Conservation (phyloP, 2,329 filamentous ascomycete species). For the Trichoderma pleuroti region DNA sequence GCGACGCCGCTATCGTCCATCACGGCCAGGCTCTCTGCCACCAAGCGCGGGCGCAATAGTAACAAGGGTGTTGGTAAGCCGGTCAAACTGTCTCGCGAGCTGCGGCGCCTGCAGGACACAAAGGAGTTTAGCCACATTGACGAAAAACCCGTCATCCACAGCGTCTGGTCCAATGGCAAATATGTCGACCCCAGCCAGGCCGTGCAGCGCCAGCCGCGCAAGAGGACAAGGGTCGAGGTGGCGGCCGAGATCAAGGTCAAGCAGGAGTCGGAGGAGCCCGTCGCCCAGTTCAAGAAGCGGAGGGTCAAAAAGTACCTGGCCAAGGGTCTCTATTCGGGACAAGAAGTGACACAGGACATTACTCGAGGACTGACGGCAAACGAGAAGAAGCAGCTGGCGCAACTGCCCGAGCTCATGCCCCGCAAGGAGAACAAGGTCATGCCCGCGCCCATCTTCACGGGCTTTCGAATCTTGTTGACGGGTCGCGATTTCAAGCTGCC, state of each 20-base stretch:
- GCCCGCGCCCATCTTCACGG: slow-evolving; percentile 75
- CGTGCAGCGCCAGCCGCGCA: slow-evolving; percentile 36
- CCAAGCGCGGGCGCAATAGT: slow-evolving; percentile 60
- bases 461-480: slow-evolving; percentile 65
- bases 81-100: slow-evolving; percentile 52
- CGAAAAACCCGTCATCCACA: slow-evolving; percentile 53
- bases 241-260: slow-evolving; percentile 11
- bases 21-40: slow-evolving; percentile 47
- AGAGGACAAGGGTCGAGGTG: slow-evolving; percentile 24
- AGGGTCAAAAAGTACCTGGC: slow-evolving; percentile 71
- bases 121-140: slow-evolving; percentile 60
- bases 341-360: slow-evolving; percentile 53
- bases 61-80: slow-evolving; percentile 40
- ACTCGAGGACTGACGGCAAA: slow-evolving; percentile 45
- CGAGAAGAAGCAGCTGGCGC: slow-evolving; percentile 51
- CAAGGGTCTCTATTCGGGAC: slow-evolving; percentile 84
- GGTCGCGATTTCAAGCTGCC: slow-evolving; percentile 85
- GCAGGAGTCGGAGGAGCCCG: slow-evolving; percentile 38
- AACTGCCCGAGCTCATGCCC: slow-evolving; percentile 46
- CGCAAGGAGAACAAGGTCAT: slow-evolving; percentile 55
- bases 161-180: slow-evolving; percentile 64
- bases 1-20: slow-evolving; percentile 39
- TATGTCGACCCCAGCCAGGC: slow-evolving; percentile 48
- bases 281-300: slow-evolving; percentile 39
- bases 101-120: slow-evolving; percentile 58